These are phyloP conservation scores for Leccinum rimulosum DNA, from an alignment of 768 basidiomycete species.

Conservation along the genomic window DNA sequence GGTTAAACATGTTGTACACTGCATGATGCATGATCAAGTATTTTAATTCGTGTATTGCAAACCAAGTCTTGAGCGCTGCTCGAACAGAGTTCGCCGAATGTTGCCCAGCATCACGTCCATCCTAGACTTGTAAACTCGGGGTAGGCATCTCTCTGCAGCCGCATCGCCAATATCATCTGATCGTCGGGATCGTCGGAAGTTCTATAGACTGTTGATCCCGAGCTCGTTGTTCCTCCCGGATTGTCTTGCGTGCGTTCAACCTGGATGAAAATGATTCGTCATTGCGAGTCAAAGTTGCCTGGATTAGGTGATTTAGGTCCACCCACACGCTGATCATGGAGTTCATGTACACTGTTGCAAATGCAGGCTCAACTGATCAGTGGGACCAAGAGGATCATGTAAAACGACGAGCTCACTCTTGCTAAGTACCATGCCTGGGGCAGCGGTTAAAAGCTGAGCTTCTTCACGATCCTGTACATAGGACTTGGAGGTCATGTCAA, in stretches of 20 bases:
- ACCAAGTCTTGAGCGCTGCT: too few relatives aligned
- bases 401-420: conserved; percentile 14
- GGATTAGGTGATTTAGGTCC: neutral
- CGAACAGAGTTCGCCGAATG: neutral
- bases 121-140: too few relatives aligned
- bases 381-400: neutral
- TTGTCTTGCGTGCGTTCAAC: conserved; percentile 16
- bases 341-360: conserved; percentile 20
- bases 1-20: neutral
- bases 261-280: neutral
- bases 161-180: neutral
- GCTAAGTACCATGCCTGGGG: conserved; percentile 11
- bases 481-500: conserved; percentile 11
- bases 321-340: conserved; percentile 27
- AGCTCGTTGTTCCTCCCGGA: conserved; percentile 18
- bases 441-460: conserved; percentile 6
- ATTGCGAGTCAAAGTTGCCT: neutral
- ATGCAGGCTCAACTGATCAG: neutral
- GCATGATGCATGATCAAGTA: neutral
- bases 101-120: neutral
- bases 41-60: neutral
- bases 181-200: neutral
- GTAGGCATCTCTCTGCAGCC: neutral
- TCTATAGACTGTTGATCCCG: neutral
- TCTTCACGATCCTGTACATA: conserved; percentile 6